Percentiles rank a stretch among this genome's conserved stretches.
These are phyloP conservation scores for Fusarium solani-melongenae DNA, from an alignment of 2,329 filamentous ascomycete species.

Conservation along the genomic window DNA sequence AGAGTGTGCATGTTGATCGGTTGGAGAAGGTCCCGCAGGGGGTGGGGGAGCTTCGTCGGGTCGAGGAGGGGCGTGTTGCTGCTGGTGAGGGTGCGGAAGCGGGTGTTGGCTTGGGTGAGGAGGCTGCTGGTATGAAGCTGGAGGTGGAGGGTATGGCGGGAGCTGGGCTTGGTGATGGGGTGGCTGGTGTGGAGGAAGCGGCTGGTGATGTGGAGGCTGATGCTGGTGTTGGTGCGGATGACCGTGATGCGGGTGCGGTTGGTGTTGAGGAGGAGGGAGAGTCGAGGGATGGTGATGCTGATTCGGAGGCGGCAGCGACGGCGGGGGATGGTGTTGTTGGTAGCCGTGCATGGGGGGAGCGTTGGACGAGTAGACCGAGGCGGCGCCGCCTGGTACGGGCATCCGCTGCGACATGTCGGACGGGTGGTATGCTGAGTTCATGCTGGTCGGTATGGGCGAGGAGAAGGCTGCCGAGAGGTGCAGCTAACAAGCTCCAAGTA, in stretches of 20 bases:
- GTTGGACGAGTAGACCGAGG: slow-evolving; percentile 38
- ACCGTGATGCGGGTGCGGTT: slow-evolving; percentile 19
- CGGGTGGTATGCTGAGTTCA: slow-evolving; percentile 48
- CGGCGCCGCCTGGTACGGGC: slow-evolving; percentile 34
- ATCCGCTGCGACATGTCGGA: slow-evolving; percentile 48
- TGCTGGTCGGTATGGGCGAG: slow-evolving; percentile 19
- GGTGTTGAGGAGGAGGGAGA: slow-evolving; percentile 26
- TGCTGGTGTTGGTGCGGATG: slow-evolving; percentile 22
- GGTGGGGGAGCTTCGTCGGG: slow-evolving; percentile 38
- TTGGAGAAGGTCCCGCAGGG: slow-evolving; percentile 26
- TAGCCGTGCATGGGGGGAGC: slow-evolving; percentile 38
- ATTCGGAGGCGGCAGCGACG: slow-evolving; percentile 30
- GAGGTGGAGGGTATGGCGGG: slow-evolving; percentile 29
- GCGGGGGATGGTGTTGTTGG: slow-evolving; percentile 40
- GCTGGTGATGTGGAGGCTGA: slow-evolving; percentile 33
- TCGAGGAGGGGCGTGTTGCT: slow-evolving; percentile 35
- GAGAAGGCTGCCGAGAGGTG: neutral
- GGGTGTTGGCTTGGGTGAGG: slow-evolving; percentile 37
- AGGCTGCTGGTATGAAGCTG: slow-evolving; percentile 36
- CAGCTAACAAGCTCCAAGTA: neutral
- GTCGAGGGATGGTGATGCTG: slow-evolving; percentile 34
- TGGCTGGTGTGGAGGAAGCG: slow-evolving; percentile 37
- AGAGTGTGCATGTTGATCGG: slow-evolving; percentile 26
- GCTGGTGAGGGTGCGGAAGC: slow-evolving; percentile 39
- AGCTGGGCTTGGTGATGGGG: slow-evolving; percentile 34